phyloP scores from a whole-genome alignment of 352 stramenopile genomes.

The Pythium vanterpoolii region DNA sequence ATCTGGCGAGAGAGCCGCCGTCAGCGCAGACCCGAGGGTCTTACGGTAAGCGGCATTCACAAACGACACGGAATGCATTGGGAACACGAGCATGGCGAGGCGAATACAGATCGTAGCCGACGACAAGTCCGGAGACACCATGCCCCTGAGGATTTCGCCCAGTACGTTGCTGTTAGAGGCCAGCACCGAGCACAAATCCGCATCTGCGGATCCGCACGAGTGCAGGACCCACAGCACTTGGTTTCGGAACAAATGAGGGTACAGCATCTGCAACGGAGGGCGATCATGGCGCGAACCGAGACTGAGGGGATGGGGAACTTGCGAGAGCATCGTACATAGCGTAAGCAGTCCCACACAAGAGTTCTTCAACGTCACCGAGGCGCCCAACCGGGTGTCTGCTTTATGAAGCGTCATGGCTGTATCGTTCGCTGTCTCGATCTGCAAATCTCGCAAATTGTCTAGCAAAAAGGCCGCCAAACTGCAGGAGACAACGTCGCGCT shows the following conservation, averaged over 20 bases:
- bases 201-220: conserved; percentile 59
- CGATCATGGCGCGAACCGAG: neutral
- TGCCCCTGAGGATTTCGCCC: conserved; percentile 56
- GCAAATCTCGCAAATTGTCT: conserved; percentile 54
- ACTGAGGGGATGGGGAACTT: neutral
- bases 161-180: conserved; percentile 52
- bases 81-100: conserved; percentile 83
- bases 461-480: conserved; percentile 59
- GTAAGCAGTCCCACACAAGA: conserved; percentile 67
- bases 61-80: conserved; percentile 65
- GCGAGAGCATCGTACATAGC: conserved; percentile 34
- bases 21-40: conserved; percentile 26
- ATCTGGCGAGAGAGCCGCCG: neutral
- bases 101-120: conserved; percentile 75
- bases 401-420: conserved; percentile 2
- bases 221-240: conserved; percentile 77
- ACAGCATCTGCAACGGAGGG: conserved; percentile 24
- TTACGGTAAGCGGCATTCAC: conserved; percentile 43
- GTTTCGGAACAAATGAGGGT: conserved; percentile 69
- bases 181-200: conserved; percentile 60
- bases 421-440: conserved; percentile 20
- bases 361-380: conserved; percentile 52
- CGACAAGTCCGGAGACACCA: conserved; percentile 57
- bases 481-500: conserved; percentile 32
- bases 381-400: conserved; percentile 13